Base-by-base conservation (phyloP, 2,329 filamentous ascomycete genomes). In the Colletotrichum eremochloae region DNA sequence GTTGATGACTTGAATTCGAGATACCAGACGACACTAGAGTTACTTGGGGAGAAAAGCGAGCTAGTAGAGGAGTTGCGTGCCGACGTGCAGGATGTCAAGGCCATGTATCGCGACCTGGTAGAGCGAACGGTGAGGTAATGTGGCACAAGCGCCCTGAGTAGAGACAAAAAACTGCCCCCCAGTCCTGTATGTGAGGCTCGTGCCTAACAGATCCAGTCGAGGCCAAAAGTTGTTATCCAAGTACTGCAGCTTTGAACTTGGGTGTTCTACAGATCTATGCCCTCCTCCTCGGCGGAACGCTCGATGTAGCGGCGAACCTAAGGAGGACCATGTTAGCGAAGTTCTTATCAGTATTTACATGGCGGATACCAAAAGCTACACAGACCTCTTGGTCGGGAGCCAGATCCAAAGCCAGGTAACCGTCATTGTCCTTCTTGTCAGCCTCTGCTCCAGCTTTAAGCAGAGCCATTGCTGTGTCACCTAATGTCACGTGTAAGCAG, bases 1-100 rank as follows among this genome's bases (percentile, higher is more conserved):
- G 84, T 97, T 62, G 84, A 83, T 38, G 89, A 90, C 53, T 85
- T 98, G 75, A 91, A 94, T 77, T 86, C 90, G 74, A 88, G 96
- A 77, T 97, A 98, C 80, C 91, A 97, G 80, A 96, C 95, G 18
- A 97, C 94, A 72, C 86, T 99, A 65, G 95, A 98, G 84, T 92
- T 98, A 90, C 84, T 99, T 68, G 96, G 96, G 1, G 96, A 99
- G 88, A 97, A 97, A 89, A 97, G 94, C 81, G 96, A 99, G 86
- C 85, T 93, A 78, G 95, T 97, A 2, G 95, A 97, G 79, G 96
- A 99, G 86, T 85, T 99, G 76, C 91, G 88, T 81, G 92, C 93
- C 15, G 96, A 98, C 85, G 93, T 99, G 65, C 87, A 91, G 75
- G 96, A 99, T 85, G 87, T 99, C 80, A 99, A 99, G 86, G 92